Percentiles rank a stretch among this genome's conserved stretches.
Conservation (phyloP, 495 filamentous ascomycete genomes). For the Daldinia decipiens region DNA sequence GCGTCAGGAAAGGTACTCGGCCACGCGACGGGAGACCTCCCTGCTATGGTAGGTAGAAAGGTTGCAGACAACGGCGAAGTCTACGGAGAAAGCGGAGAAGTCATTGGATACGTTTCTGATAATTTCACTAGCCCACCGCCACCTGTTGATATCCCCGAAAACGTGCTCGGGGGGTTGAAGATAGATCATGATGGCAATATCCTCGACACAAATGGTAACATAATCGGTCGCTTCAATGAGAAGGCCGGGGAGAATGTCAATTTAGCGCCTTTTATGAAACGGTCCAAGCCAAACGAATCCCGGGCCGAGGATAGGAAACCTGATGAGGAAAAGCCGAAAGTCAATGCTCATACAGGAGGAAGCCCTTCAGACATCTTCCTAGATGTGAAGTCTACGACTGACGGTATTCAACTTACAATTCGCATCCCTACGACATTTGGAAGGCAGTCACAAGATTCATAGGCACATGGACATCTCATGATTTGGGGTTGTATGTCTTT, state of each 20-base stretch:
- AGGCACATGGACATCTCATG: neutral
- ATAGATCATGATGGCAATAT: constrained; percentile 60
- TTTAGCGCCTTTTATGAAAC: constrained; percentile 26
- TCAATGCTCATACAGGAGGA: constrained; percentile 47
- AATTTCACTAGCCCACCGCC: constrained; percentile 48
- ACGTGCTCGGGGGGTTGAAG: constrained; percentile 55
- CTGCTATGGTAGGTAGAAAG: constrained; percentile 56
- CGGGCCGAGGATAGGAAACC: constrained; percentile 29
- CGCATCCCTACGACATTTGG: constrained; percentile 62
- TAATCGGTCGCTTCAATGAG: constrained; percentile 58
- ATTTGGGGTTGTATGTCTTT: neutral
- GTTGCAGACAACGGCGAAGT: constrained; percentile 59
- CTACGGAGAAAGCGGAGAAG: constrained; percentile 56
- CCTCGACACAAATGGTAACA: constrained; percentile 53
- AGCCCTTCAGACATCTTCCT: constrained; percentile 63
- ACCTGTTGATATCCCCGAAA: constrained; percentile 49
- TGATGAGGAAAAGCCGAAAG: constrained; percentile 52
- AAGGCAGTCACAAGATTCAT: constrained; percentile 30
- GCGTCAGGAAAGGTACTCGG: constrained; percentile 57
- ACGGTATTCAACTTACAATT: constrained; percentile 62
- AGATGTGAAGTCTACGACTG: constrained; percentile 63
- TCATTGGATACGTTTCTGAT: constrained; percentile 60
- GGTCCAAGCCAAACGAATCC: constrained; percentile 29
- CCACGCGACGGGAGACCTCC: constrained; percentile 58
- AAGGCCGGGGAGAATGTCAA: constrained; percentile 45